Evolutionary conservation across 306 rosid species (phyloP).

Genomic region (Adenanthera pavonina): DNA sequence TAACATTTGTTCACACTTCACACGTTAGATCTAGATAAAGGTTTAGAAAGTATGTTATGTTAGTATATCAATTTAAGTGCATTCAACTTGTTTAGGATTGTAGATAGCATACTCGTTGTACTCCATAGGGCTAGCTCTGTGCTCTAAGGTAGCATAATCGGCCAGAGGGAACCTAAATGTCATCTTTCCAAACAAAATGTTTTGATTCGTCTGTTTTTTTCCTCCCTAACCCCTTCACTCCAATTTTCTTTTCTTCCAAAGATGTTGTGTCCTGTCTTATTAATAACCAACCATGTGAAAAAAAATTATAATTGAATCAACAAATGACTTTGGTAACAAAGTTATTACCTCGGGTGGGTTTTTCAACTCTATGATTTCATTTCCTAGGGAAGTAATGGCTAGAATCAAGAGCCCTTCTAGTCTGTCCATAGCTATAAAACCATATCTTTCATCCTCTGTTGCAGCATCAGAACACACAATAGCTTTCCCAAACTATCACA

Average conservation of each 20-base stretch:
- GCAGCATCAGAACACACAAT: conserved; percentile 84
- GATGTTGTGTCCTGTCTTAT: conserved; percentile 61
- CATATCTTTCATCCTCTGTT: conserved; percentile 79
- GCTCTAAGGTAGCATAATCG: conserved; percentile 58
- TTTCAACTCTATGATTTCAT: conserved; percentile 53
- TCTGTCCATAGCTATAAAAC: conserved; percentile 81
- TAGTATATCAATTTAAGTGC: too few relatives aligned
- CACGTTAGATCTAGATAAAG: too few relatives aligned
- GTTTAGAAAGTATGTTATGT: too few relatives aligned
- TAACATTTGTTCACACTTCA: too few relatives aligned
- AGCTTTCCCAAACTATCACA: conserved; percentile 72
- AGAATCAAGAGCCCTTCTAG: conserved; percentile 88
- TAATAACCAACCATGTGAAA: not conserved
- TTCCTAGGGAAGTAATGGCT: conserved; percentile 81
- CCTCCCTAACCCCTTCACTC: conserved; percentile 74
- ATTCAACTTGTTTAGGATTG: conserved; percentile 69
- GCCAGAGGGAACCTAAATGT: conserved; percentile 83
- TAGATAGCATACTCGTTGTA: conserved; percentile 82
- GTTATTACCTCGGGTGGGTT: conserved; percentile 58
- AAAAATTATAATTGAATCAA: not conserved
- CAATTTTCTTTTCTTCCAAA: conserved; percentile 66
- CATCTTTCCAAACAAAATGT: conserved; percentile 80
- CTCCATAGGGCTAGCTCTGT: conserved; percentile 69
- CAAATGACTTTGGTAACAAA: not conserved
- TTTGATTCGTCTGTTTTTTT: conserved; percentile 81